Evolutionary conservation across 1,284 basidiomycete species (phyloP), one percentile per base, ranked within the genome.

Genomic region (Takashimella tepidaria): DNA sequence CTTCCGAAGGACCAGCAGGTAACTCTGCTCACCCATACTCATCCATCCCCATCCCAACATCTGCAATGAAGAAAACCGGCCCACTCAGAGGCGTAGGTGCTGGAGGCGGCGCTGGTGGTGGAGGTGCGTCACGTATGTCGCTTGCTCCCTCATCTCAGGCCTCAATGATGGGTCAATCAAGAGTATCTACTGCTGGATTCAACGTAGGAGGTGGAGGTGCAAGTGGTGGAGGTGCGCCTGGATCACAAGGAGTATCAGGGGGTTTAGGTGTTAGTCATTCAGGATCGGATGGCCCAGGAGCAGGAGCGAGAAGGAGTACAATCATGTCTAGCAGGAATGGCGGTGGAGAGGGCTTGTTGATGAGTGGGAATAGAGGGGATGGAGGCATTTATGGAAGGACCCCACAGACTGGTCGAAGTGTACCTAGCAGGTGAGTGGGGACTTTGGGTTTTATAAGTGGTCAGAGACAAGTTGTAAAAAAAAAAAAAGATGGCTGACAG

Each of bases 41-140:
- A 1, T 61, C 66, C 19, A 68, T 79, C 40, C 77, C 77, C 10
- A 61, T 77, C 10, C 70, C 68, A 49, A 82, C 86, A 5, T 82
- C 85, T 1, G 84, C 86, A 0, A 73, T 81, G 54, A 88, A 86
- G 77, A 88, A 87, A 69, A 77, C 81, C 23, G 64, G 72, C 11
- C 41, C 59, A 6, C 57, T 37, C 16, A 8, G 31, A 37, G 31
- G 31, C 10, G 31, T 37, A 8, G 31, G 31, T 8, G 31, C 31
- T 16, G 16, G 31, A 8, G 31, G 31, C 10, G 16, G 8, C 16
- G 31, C 10, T 8, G 31, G 31, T 8, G 31, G 10, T 16, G 16
- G 31, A 8, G 31, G 31, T 8, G 16, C 16, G 8, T 8, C 10
- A 16, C 82, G 85, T 44, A 78, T 80, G 16, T 82, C 80, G 37